Evolutionary conservation across 371 early-diverging fungal genomes (phyloP).

Genomic region (Cokeromyces recurvatus): DNA sequence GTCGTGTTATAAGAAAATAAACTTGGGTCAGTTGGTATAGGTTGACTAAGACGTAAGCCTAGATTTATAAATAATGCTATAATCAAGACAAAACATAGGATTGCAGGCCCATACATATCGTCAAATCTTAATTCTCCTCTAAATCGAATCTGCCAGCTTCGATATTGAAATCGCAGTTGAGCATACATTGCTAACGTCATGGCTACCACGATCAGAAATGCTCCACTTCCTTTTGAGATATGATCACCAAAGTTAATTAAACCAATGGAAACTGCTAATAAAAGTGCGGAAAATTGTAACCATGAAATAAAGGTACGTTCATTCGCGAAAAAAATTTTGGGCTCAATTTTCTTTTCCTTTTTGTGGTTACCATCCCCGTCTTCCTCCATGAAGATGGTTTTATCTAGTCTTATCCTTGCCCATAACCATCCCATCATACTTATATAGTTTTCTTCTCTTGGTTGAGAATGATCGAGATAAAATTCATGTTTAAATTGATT

Average conservation of each 20-base stretch:
- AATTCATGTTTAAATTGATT: background rate
- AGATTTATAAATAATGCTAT: constrained; percentile 77
- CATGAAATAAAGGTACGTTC: constrained; percentile 96
- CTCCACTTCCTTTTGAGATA: constrained; percentile 59
- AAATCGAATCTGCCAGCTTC: constrained; percentile 62
- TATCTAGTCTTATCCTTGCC: constrained; percentile 4
- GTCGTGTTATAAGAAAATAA: constrained; percentile 2
- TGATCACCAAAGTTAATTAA: constrained; percentile 80
- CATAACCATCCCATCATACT: constrained; percentile 8
- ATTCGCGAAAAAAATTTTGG: constrained; percentile 98
- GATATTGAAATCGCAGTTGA: constrained; percentile 78
- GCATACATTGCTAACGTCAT: constrained; percentile 70
- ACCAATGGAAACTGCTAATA: constrained; percentile 69
- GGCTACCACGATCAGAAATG: constrained; percentile 62
- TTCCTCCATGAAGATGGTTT: background rate
- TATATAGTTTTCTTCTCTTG: background rate
- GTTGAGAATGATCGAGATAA: background rate
- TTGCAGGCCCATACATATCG: constrained; percentile 62
- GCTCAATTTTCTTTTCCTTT: constrained; percentile 70
- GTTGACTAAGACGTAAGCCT: constrained; percentile 14
- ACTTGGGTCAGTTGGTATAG: constrained; percentile 14
- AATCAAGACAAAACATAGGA: constrained; percentile 72
- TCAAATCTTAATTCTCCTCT: constrained; percentile 51
- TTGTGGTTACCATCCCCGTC: constrained; percentile 20
- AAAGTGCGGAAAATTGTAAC: constrained; percentile 68